Evolutionary conservation across 2,329 filamentous ascomycete species (phyloP).

Genomic region (Beauveria rudraprayagi): DNA sequence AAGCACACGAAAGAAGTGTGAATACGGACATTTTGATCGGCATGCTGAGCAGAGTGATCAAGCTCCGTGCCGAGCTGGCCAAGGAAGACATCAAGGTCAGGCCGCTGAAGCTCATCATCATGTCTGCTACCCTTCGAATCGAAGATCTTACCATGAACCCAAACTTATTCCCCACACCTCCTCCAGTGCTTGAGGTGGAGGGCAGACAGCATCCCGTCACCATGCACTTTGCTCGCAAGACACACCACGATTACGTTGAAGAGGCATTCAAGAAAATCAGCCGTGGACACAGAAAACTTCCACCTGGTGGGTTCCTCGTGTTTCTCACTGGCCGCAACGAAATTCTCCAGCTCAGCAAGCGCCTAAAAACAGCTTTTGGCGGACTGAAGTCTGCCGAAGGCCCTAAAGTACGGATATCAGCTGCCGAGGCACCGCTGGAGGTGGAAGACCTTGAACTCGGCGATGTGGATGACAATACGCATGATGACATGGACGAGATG

Average conservation of each 20-base stretch:
- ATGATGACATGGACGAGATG: slow-evolving; percentile 52
- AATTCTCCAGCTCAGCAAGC: slow-evolving; percentile 75
- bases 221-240: slow-evolving; percentile 77
- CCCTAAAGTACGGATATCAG: slow-evolving; percentile 66
- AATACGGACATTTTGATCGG: slow-evolving; percentile 98
- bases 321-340: slow-evolving; percentile 94
- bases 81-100: slow-evolving; percentile 62
- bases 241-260: slow-evolving; percentile 79
- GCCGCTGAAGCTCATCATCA: slow-evolving; percentile 89
- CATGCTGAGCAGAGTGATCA: slow-evolving; percentile 89
- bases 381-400: slow-evolving; percentile 47
- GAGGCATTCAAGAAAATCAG: slow-evolving; percentile 84
- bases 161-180: slow-evolving; percentile 66
- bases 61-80: slow-evolving; percentile 67
- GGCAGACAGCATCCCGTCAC: slow-evolving; percentile 89
- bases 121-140: slow-evolving; percentile 91
- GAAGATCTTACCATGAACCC: slow-evolving; percentile 84
- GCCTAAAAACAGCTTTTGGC: slow-evolving; percentile 60
- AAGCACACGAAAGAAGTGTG: slow-evolving; percentile 93
- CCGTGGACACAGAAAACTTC: slow-evolving; percentile 81
- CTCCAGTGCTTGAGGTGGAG: slow-evolving; percentile 81
- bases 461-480: slow-evolving; percentile 54
- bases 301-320: slow-evolving; percentile 82
- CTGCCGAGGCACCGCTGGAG: slow-evolving; percentile 71
- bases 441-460: slow-evolving; percentile 83